phyloP scores from a whole-genome alignment of 768 basidiomycete genomes.

The Boletus subcaerulescens region DNA sequence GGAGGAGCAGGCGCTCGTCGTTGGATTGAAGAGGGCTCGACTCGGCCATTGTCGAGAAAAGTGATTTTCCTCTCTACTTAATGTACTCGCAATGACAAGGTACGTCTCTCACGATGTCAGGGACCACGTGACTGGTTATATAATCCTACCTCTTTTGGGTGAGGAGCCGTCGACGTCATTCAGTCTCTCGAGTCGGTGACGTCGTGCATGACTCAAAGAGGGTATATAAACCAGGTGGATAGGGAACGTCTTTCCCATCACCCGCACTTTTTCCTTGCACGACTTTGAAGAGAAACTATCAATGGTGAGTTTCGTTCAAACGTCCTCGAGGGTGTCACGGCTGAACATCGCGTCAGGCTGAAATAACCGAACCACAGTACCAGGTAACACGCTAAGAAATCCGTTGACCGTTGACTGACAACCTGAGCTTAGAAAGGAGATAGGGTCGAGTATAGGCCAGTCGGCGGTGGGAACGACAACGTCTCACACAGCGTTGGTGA shows the following conservation, averaged over 20 bases:
- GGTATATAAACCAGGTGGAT: conserved; percentile 14
- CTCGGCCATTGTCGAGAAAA: conserved; percentile 24
- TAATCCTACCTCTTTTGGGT: conserved; percentile 6
- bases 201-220: conserved; percentile 15
- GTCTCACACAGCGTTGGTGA: conserved; percentile 38
- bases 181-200: conserved; percentile 6
- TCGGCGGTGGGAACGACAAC: conserved; percentile 39
- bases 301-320: conserved; percentile 8
- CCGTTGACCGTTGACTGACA: neutral
- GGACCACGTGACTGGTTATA: conserved; percentile 4
- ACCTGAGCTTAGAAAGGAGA: conserved; percentile 33
- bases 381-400: conserved; percentile 13
- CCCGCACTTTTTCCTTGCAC: neutral
- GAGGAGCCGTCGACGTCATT: conserved; percentile 21
- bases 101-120: too few species aligned
- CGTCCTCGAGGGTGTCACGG: neutral
- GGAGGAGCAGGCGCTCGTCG: conserved; percentile 24
- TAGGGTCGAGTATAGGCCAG: conserved; percentile 43
- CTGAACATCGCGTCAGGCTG: conserved; percentile 16
- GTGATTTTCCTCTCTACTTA: neutral
- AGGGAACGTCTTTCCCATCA: neutral
- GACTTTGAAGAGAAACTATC: neutral
- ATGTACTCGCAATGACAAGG: too few species aligned
- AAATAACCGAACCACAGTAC: conserved; percentile 18
- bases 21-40: conserved; percentile 19